A percentile compares a stretch with the other conserved stretches of the same genome.
These are phyloP conservation scores for Heritiera littoralis DNA, from an alignment of 345 rosid species.

Conservation along the genomic window DNA sequence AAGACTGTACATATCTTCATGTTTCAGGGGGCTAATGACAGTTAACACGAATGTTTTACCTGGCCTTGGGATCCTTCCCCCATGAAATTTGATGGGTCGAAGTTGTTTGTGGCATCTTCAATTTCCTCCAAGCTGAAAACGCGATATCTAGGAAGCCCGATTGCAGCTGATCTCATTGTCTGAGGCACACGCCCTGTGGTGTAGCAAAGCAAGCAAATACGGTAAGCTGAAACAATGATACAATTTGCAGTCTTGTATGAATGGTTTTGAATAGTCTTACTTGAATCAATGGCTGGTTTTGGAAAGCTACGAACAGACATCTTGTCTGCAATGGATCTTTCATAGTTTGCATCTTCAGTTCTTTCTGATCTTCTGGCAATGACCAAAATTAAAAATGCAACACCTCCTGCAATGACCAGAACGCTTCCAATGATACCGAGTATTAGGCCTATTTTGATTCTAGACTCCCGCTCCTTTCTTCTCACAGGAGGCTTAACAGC, in stretches of 20 bases:
- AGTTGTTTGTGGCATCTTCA: slow-evolving; percentile 81
- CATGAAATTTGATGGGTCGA: slow-evolving; percentile 62
- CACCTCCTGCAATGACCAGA: slow-evolving; percentile 38
- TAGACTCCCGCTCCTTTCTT: slow-evolving; percentile 29
- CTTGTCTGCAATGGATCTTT: slow-evolving; percentile 47
- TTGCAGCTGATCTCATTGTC: slow-evolving; percentile 77
- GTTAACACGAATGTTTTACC: slow-evolving; percentile 33
- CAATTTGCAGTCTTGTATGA: background rate
- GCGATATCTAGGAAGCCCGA: slow-evolving; percentile 73
- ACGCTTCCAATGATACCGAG: slow-evolving; percentile 62
- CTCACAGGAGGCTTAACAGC: slow-evolving; percentile 62
- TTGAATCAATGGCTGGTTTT: slow-evolving; percentile 53
- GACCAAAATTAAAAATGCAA: slow-evolving; percentile 46
- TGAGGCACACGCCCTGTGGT: slow-evolving; percentile 75
- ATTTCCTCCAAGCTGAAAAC: slow-evolving; percentile 75
- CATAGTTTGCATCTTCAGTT: slow-evolving; percentile 33
- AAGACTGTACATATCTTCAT: background rate
- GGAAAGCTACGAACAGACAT: slow-evolving; percentile 54
- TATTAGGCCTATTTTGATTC: slow-evolving; percentile 47
- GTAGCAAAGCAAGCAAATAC: slow-evolving; percentile 9
- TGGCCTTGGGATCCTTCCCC: slow-evolving; percentile 58
- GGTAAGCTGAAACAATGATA: background rate
- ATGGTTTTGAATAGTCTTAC: slow-evolving; percentile 44
- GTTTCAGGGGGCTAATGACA: background rate
- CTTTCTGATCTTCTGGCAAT: slow-evolving; percentile 49